These are phyloP conservation scores for Ephemerocybe angulata DNA, from an alignment of 768 basidiomycete species.

Conservation along the genomic window DNA sequence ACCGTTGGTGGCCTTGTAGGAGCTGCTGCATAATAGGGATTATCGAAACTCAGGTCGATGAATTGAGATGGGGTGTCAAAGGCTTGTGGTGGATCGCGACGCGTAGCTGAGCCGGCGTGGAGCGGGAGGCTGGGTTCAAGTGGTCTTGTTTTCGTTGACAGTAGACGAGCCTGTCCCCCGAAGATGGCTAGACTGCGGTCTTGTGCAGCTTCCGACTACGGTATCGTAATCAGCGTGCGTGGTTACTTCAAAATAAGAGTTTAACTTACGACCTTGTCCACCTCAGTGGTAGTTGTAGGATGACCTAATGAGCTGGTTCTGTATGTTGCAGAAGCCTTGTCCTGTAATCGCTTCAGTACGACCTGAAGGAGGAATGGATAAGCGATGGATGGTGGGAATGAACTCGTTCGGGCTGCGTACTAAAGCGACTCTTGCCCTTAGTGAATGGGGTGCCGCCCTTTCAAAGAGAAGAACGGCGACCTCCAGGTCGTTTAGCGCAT, in stretches of 20 bases:
- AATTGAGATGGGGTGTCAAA: too few species aligned
- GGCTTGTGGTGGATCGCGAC: too few species aligned
- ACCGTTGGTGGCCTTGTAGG: too few species aligned
- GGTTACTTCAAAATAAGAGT: constrained; percentile 7
- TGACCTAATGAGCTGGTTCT: constrained; percentile 15
- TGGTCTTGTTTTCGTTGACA: constrained; percentile 26
- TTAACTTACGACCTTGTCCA: constrained; percentile 4
- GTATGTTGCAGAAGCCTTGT: constrained; percentile 40
- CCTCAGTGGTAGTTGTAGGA: neutral
- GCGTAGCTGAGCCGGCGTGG: too few species aligned
- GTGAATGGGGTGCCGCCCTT: constrained; percentile 39
- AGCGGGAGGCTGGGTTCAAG: neutral
- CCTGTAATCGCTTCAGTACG: constrained; percentile 42
- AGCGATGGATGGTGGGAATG: neutral
- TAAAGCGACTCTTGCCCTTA: constrained; percentile 43
- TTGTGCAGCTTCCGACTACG: constrained; percentile 35
- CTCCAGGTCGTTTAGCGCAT: constrained; percentile 47
- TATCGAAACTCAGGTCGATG: too few species aligned
- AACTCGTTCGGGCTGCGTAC: constrained; percentile 32
- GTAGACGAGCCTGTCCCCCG: constrained; percentile 47
- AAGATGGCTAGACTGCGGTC: constrained; percentile 46
- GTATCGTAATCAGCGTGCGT: constrained; percentile 12
- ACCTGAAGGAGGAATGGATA: constrained; percentile 1
- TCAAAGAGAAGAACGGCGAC: constrained; percentile 46
- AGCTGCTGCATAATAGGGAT: too few species aligned